Percentiles rank a stretch among this genome's conserved stretches.
These are phyloP conservation scores for Dothideomycetidae sp. DNA, from an alignment of 2,329 filamentous ascomycete species.

Conservation along the genomic window DNA sequence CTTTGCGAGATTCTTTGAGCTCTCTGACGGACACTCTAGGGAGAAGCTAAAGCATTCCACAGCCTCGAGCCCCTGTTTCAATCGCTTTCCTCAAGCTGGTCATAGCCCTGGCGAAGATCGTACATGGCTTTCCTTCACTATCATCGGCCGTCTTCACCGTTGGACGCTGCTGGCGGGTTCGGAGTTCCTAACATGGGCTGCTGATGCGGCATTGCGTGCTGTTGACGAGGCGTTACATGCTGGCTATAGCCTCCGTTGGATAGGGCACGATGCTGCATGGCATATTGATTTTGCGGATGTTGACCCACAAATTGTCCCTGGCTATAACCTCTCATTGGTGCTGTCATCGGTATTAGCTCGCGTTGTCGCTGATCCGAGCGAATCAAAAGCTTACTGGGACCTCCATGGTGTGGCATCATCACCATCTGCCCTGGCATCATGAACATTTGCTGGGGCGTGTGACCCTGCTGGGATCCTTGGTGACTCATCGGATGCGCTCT, in stretches of 20 bases:
- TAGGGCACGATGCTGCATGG: constrained; percentile 18
- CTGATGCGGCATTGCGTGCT: constrained; percentile 18
- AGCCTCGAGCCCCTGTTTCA: no score
- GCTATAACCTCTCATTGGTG: constrained; percentile 10
- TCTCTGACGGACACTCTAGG: no score
- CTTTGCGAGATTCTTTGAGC: no score
- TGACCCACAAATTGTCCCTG: constrained; percentile 11
- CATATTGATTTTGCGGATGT: constrained; percentile 13
- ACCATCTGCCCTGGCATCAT: constrained; percentile 56
- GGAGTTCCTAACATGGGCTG: constrained; percentile 17
- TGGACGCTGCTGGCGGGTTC: constrained; percentile 13
- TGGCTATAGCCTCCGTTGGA: constrained; percentile 17
- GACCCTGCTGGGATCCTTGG: constrained; percentile 84
- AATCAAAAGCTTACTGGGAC: constrained; percentile 2
- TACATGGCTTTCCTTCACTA: neutral
- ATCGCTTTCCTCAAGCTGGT: no score
- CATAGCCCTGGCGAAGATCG: no score
- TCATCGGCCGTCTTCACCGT: constrained; percentile 21
- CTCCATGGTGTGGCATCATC: constrained; percentile 13
- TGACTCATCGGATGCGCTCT: constrained; percentile 85
- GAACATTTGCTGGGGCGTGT: constrained; percentile 46
- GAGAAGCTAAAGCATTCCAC: no score
- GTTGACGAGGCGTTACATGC: constrained; percentile 23
- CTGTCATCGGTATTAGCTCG: constrained; percentile 12
- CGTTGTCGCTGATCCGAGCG: no score